A percentile compares a stretch with the other conserved stretches of the same genome.
Evolutionary conservation across 2,329 filamentous ascomycete genomes (phyloP).

Genomic region (Xylaria sp.): DNA sequence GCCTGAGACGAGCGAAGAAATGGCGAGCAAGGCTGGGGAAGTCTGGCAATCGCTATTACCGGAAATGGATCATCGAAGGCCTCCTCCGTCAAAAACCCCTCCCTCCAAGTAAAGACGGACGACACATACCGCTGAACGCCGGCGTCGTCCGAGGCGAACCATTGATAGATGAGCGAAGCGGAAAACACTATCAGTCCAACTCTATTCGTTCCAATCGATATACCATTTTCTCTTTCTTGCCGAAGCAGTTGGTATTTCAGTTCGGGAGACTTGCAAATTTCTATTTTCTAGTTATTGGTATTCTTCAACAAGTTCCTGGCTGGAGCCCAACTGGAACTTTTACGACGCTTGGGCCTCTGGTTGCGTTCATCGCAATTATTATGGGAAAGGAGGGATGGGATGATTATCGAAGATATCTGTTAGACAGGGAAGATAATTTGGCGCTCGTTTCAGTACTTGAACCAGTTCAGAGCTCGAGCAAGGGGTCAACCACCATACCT

Average conservation of each 20-base stretch:
- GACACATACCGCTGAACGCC: conserved; percentile 58
- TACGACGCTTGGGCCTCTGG: conserved; percentile 77
- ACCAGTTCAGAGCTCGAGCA: conserved; percentile 16
- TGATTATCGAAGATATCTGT: conserved; percentile 80
- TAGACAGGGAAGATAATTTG: conserved; percentile 84
- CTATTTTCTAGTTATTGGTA: conserved; percentile 84
- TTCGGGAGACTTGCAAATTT: conserved; percentile 90
- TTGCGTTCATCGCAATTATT: conserved; percentile 82
- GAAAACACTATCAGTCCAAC: conserved; percentile 63
- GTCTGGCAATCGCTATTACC: conserved; percentile 48
- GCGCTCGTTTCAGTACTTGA: conserved; percentile 39
- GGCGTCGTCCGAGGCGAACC: conserved; percentile 46
- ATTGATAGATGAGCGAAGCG: conserved; percentile 63
- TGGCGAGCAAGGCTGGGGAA: conserved; percentile 18
- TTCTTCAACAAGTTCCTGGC: conserved; percentile 83
- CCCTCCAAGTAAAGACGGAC: conserved; percentile 77
- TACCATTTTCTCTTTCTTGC: conserved; percentile 84
- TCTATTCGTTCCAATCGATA: conserved; percentile 86
- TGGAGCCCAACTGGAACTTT: conserved; percentile 80
- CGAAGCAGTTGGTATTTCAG: conserved; percentile 85
- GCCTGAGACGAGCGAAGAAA: conserved; percentile 24
- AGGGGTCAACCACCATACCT: conserved; percentile 34
- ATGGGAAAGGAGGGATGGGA: conserved; percentile 92
- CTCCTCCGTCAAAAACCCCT: conserved; percentile 73
- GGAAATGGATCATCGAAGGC: conserved; percentile 57